These are phyloP conservation scores for Endothia cerciana DNA, from an alignment of 2,329 filamentous ascomycete species.

Conservation along the genomic window DNA sequence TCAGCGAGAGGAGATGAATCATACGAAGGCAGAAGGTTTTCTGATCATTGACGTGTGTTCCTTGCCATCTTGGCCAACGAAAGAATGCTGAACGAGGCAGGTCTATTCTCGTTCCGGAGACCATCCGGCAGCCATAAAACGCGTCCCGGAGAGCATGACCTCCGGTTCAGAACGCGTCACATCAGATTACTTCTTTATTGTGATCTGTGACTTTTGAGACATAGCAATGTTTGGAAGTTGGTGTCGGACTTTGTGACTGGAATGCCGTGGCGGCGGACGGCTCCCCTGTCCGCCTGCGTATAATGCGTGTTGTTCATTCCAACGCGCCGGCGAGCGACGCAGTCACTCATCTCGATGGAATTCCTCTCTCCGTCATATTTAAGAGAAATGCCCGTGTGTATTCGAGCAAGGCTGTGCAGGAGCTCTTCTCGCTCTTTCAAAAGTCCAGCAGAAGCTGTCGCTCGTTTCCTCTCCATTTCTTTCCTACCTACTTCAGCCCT, in stretches of 20 bases:
- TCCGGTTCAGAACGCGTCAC: not conserved
- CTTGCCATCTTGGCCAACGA: no score
- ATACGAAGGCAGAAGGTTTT: no score
- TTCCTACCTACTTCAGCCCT: not conserved
- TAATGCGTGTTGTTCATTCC: conserved; percentile 9
- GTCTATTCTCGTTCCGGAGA: no score
- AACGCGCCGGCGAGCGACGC: not conserved
- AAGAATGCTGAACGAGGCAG: no score
- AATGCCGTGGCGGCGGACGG: not conserved
- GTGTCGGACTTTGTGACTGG: not conserved
- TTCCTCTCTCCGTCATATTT: conserved; percentile 6
- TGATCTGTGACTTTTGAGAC: not conserved
- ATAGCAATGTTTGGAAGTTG: not conserved
- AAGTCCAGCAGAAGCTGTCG: conserved; percentile 4
- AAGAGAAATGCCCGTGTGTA: not conserved
- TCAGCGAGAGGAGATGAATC: no score
- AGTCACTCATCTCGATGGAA: not conserved
- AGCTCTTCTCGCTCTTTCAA: not conserved
- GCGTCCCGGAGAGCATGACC: no score
- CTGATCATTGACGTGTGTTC: no score
- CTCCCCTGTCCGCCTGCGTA: not conserved
- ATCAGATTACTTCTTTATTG: not conserved
- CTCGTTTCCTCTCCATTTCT: not conserved
- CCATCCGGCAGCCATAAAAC: no score
- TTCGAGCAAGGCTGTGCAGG: not conserved